phyloP scores from a whole-genome alignment of 768 basidiomycete species.

The Lentinus brumalis region DNA sequence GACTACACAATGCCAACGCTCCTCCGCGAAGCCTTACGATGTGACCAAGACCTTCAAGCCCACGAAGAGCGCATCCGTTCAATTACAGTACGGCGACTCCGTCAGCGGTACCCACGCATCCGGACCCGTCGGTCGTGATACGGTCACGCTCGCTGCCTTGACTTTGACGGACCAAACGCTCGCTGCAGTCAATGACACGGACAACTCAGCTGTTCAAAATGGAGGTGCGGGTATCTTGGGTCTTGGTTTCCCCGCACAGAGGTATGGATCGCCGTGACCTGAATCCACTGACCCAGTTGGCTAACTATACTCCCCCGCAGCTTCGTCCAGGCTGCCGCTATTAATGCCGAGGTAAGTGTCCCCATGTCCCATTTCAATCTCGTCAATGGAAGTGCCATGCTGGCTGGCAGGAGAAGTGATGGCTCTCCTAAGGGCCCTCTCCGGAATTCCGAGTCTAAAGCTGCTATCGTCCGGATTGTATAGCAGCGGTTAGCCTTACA shows the following conservation, averaged over 20 bases:
- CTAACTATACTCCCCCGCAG: conserved; percentile 4
- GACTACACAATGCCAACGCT: conserved; percentile 38
- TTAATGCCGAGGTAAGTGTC: conserved; percentile 22
- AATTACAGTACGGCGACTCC: conserved; percentile 71
- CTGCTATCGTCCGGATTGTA: too few relatives aligned
- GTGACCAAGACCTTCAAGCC: conserved; percentile 45
- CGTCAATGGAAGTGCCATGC: too few relatives aligned
- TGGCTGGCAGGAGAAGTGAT: too few relatives aligned
- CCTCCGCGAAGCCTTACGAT: conserved; percentile 48
- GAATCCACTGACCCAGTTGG: neutral
- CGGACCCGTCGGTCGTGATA: conserved; percentile 66
- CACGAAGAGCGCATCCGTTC: conserved; percentile 43
- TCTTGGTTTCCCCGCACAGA: conserved; percentile 74
- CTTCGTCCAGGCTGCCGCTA: conserved; percentile 28
- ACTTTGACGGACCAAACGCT: conserved; percentile 55
- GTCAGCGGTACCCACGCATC: conserved; percentile 66
- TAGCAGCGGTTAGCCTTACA: too few relatives aligned
- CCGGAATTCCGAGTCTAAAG: too few relatives aligned
- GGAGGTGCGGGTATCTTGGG: conserved; percentile 74
- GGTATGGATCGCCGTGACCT: conserved; percentile 39
- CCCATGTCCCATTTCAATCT: neutral
- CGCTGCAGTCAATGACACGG: conserved; percentile 69
- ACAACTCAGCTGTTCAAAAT: conserved; percentile 62
- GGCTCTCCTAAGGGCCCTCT: too few relatives aligned
- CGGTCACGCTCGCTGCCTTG: conserved; percentile 56